These are phyloP conservation scores for Odontarrhena argentea DNA, from an alignment of 345 rosid genomes.

Conservation along the genomic window DNA sequence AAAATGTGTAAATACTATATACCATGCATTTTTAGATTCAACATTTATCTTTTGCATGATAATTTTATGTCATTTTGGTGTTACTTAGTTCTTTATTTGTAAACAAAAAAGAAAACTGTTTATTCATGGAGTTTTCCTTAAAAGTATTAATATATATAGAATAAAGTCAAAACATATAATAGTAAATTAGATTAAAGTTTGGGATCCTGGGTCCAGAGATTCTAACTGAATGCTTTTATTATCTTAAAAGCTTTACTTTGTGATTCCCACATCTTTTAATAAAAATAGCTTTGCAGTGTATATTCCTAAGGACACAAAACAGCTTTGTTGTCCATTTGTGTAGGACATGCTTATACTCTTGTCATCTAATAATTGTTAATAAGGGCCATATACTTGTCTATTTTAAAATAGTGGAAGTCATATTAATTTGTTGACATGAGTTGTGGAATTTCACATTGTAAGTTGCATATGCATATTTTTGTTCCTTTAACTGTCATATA, in stretches of 20 bases:
- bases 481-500: not conserved
- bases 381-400: not conserved
- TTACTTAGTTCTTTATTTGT: not conserved
- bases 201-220: slow-evolving; percentile 39
- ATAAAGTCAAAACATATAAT: slow-evolving; percentile 37
- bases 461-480: not conserved
- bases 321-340: slow-evolving; percentile 37
- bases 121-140: slow-evolving; percentile 1
- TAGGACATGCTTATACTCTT: slow-evolving; percentile 32
- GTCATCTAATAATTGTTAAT: not conserved
- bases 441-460: not conserved
- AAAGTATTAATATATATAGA: slow-evolving; percentile 16
- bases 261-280: slow-evolving; percentile 42
- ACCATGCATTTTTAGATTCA: not conserved
- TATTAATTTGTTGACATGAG: not conserved
- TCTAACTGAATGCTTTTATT: slow-evolving; percentile 25
- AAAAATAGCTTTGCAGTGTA: slow-evolving; percentile 39
- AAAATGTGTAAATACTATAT: not conserved
- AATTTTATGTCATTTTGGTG: not conserved
- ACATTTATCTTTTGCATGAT: not conserved
- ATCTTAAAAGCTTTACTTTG: slow-evolving; percentile 35
- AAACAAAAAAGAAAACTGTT: slow-evolving; percentile 1
- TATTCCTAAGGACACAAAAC: slow-evolving; percentile 35
- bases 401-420: not conserved
- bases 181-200: slow-evolving; percentile 17